Conservation (phyloP, 2,329 filamentous ascomycete species). For the Cladosporium sp. region DNA sequence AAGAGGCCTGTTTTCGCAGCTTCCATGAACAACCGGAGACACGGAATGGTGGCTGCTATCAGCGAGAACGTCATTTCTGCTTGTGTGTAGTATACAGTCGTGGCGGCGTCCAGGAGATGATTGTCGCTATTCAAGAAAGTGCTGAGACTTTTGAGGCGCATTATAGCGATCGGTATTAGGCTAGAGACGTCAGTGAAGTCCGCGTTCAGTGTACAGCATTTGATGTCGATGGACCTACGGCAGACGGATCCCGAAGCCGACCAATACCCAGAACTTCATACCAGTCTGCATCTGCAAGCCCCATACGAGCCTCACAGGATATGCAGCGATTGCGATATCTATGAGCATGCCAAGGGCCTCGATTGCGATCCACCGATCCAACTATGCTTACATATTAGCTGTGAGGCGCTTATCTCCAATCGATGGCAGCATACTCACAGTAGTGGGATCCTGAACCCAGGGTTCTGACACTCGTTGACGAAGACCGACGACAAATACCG, state of each 20-base stretch:
- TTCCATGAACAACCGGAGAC: conserved; percentile 27
- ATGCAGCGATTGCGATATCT: conserved; percentile 18
- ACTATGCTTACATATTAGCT: background rate
- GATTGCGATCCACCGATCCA: background rate
- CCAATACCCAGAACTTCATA: conserved; percentile 22
- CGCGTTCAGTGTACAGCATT: too few relatives aligned
- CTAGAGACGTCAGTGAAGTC: background rate
- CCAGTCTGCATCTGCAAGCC: conserved; percentile 24
- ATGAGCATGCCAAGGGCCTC: background rate
- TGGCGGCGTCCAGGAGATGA: conserved; percentile 21
- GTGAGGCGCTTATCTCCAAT: too few relatives aligned
- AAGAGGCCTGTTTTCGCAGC: conserved; percentile 24
- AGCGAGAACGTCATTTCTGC: conserved; percentile 27
- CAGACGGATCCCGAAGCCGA: conserved; percentile 23
- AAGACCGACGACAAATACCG: background rate
- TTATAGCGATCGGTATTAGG: conserved; percentile 21
- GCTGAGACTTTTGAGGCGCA: conserved; percentile 20
- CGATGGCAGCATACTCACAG: background rate
- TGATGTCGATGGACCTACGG: background rate
- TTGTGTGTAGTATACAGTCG: conserved; percentile 23
- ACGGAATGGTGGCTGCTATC: conserved; percentile 27
- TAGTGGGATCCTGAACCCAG: background rate
- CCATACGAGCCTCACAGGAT: conserved; percentile 20
- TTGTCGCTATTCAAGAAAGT: conserved; percentile 13
- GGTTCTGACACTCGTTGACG: background rate